Base-by-base conservation (phyloP, 1,284 basidiomycete genomes). In the Cutaneotrichosporon mucoides region DNA sequence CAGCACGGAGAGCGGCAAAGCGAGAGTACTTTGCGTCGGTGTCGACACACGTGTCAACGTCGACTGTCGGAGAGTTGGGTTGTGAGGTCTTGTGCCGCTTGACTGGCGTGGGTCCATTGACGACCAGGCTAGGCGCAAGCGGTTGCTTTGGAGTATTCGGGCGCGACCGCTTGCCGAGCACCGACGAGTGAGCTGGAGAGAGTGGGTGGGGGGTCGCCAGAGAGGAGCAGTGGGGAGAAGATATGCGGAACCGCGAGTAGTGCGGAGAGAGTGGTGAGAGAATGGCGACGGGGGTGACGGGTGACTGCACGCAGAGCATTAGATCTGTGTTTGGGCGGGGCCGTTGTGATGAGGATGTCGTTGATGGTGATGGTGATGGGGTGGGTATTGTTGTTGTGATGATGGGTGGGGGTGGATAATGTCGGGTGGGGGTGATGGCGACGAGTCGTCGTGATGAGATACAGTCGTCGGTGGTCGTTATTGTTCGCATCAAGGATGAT, bases 231-330 rank as follows among this genome's bases (percentile, higher is more conserved):
- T 33, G 46, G 8, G 46, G 46, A 11, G 46, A 34, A 6, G 46
- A 36, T 4, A 33, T 24, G 13, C 24, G 51, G n/a, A 53, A 34
- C 13, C 33, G 40, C 15, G 51, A 40, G 38, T 36, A 34, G 40
- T 38, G 33, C 33, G 51, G 51, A 16, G 51, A 53, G 15, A 24
- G 51, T 12, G 49, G 37, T 51, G 51, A 43, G 41, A 53, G 41
- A 13, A 41, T 43, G 36, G 48, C 36, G 13, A 52, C 11, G 38
- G 50, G 50, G 24, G 51, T 42, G 41, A 44, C 34, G 51, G 51
- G 51, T 12, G 41, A 24, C 33, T 43, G 42, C 13, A 53, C 51
- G 51, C 51, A 53, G 51, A 53, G 51, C 51, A 53, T 53, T 36
- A 53, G 51, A 43, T 43, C 51, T 53, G 51, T 53, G 38, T 33